These are phyloP conservation scores for Aspergillus tamarii DNA, from an alignment of 2,329 filamentous ascomycete genomes.

Conservation along the genomic window DNA sequence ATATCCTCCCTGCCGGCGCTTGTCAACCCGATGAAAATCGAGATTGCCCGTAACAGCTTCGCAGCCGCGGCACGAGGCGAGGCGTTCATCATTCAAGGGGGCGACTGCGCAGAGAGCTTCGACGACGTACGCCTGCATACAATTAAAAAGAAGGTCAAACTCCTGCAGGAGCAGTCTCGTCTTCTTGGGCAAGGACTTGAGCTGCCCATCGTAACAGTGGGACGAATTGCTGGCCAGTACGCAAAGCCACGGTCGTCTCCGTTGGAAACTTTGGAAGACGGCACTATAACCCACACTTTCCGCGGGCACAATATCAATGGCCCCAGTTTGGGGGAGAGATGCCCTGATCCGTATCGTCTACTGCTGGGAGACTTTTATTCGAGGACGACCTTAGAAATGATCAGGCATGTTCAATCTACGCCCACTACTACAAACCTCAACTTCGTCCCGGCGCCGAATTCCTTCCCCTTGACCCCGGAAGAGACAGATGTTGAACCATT, in stretches of 20 bases:
- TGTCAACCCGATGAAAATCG: slow-evolving; percentile 12
- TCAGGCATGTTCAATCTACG: neutral
- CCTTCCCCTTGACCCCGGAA: neutral
- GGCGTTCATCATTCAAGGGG: slow-evolving; percentile 84
- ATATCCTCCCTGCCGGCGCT: neutral
- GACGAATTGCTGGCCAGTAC: slow-evolving; percentile 92
- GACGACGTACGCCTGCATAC: slow-evolving; percentile 83
- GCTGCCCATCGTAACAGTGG: slow-evolving; percentile 53
- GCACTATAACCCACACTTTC: slow-evolving; percentile 79
- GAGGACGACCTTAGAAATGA: slow-evolving; percentile 80
- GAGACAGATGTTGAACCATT: neutral
- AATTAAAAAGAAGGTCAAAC: slow-evolving; percentile 92
- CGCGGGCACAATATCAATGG: slow-evolving; percentile 94
- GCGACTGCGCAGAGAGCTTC: slow-evolving; percentile 90
- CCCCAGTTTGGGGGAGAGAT: slow-evolving; percentile 64
- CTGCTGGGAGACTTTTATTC: slow-evolving; percentile 91
- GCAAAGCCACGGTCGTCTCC: slow-evolving; percentile 89
- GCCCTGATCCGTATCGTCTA: slow-evolving; percentile 76
- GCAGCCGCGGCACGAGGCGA: slow-evolving; percentile 61
- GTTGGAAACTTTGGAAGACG: slow-evolving; percentile 72
- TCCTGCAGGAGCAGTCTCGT: slow-evolving; percentile 55
- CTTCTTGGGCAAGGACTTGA: slow-evolving; percentile 4
- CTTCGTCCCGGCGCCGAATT: too few species aligned
- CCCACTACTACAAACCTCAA: neutral
- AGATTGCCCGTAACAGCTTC: slow-evolving; percentile 5